Percentiles rank a stretch among this genome's conserved stretches.
These are phyloP conservation scores for Clarireedia monteithiana DNA, from an alignment of 2,329 filamentous ascomycete species.

Conservation along the genomic window DNA sequence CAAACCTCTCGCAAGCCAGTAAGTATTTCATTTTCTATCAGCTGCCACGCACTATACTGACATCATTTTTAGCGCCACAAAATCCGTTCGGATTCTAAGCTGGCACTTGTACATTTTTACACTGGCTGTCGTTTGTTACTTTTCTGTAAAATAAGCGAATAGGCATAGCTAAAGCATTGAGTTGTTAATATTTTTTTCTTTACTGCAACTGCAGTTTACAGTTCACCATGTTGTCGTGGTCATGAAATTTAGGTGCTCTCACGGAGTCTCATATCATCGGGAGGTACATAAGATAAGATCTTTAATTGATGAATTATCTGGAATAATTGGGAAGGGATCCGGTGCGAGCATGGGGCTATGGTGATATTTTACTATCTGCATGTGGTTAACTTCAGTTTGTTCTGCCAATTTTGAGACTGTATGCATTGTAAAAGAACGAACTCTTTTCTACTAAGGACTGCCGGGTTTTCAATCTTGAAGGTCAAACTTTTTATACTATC, in stretches of 20 bases:
- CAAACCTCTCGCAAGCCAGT: conserved; percentile 93
- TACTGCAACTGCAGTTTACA: neutral
- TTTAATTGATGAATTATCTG: conserved; percentile 6
- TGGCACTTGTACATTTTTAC: conserved; percentile 19
- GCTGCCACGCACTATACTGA: conserved; percentile 11
- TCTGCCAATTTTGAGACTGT: too few relatives aligned
- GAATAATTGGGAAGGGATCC: neutral
- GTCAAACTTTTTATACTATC: too few relatives aligned
- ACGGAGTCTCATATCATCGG: neutral
- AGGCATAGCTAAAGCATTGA: conserved; percentile 19
- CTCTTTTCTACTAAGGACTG: too few relatives aligned
- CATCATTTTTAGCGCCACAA: conserved; percentile 45
- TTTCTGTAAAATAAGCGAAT: conserved; percentile 25
- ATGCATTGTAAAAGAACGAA: too few relatives aligned
- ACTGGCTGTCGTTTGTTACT: conserved; percentile 15
- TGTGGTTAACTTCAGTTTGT: too few relatives aligned
- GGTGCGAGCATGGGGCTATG: too few relatives aligned
- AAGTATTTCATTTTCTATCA: conserved; percentile 38
- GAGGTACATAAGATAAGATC: conserved; percentile 5
- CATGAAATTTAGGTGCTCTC: neutral
- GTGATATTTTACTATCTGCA: too few relatives aligned
- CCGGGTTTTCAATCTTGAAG: too few relatives aligned
- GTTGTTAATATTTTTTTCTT: conserved; percentile 19
- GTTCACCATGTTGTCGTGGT: neutral
- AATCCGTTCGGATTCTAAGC: conserved; percentile 63